Base-by-base conservation (phyloP, 345 rosid species). In the Trapa bicornis region DNA sequence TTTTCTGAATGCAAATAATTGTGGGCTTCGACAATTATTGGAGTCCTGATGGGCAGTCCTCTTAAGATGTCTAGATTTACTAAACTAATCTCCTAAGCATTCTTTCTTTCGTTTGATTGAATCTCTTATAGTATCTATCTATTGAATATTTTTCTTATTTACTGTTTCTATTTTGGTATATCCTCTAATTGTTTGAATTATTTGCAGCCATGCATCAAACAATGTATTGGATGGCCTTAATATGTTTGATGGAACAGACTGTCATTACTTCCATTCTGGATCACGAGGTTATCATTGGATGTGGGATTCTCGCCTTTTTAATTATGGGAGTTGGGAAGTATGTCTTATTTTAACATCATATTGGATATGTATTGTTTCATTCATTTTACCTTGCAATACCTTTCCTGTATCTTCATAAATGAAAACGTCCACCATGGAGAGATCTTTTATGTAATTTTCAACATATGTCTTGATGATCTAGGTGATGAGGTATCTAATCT, bases 291-390 rank as follows among this genome's bases (percentile, higher is more conserved):
- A 87, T 72, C 98, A 93, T 39, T 90, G 96, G 98, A 86, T 93
- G 91, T 93, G 97, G 98, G 98, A 93, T 79, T 93, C 97, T 76
- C 96, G 96, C 70, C 97, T 90, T 80, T 93, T 93, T 78, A 93
- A 93, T 65, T 88, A 90, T 61, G 98, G 97, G 75, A 93, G 85
- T 79, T 93, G 98, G 98, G 97, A 93, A 79, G 98, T 90, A 81
- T 65, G 93, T 71, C 65, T 70, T 65, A 67, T 45, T 13, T 47
- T 32, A 63, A 66, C 67, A 32, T 62, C 41, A 29, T 33, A 64
- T 65, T 39, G 43, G 52, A 70, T 35, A 22, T 22, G 29, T 22
- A 22, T 22, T 22, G 29, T 22, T 22, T 22, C 29, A 22, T 22
- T 22, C 29, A 22, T 29, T 41, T 41, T 47, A n/a, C 36, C 60